These are phyloP conservation scores for Hydnomerulius pinastri DNA, from an alignment of 768 basidiomycete genomes.

Conservation along the genomic window DNA sequence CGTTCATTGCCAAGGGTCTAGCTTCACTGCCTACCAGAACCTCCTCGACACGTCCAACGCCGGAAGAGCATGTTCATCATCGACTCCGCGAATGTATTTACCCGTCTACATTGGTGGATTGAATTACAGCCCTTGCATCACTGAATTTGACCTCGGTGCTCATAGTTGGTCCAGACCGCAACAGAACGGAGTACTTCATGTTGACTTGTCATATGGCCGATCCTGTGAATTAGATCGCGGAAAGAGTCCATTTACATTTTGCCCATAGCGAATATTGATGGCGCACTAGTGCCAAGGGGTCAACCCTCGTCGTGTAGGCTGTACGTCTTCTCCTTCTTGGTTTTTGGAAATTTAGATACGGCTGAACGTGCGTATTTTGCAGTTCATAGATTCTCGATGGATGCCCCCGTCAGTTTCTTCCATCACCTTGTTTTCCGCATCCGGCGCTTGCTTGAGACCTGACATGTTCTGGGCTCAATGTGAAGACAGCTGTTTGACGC, in stretches of 20 bases:
- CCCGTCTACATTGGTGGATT: constrained; percentile 8
- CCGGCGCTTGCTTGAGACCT: not conserved
- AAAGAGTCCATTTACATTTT: not conserved
- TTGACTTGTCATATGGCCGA: constrained; percentile 20
- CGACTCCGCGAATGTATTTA: constrained; percentile 12
- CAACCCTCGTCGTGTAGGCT: constrained; percentile 18
- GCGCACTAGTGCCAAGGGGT: not conserved
- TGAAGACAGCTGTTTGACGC: not conserved
- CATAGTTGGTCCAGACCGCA: not conserved
- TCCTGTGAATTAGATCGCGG: constrained; percentile 4
- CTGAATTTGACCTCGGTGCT: constrained; percentile 3
- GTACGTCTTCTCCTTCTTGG: constrained; percentile 28
- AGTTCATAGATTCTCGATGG: constrained; percentile 18
- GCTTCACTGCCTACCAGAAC: constrained; percentile 10
- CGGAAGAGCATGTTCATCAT: constrained; percentile 19
- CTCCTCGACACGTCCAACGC: constrained; percentile 8
- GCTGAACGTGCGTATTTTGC: constrained; percentile 15
- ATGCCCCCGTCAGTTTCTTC: constrained; percentile 1
- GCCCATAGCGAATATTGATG: not conserved
- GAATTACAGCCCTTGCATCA: constrained; percentile 2
- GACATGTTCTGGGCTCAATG: not conserved
- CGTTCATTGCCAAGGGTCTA: constrained; percentile 20
- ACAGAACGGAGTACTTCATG: not conserved
- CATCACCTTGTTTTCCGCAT: not conserved
- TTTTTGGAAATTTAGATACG: constrained; percentile 11